Evolutionary conservation across 1,139 yeast species (phyloP).

Genomic region (Yamadazyma friedrichii): DNA sequence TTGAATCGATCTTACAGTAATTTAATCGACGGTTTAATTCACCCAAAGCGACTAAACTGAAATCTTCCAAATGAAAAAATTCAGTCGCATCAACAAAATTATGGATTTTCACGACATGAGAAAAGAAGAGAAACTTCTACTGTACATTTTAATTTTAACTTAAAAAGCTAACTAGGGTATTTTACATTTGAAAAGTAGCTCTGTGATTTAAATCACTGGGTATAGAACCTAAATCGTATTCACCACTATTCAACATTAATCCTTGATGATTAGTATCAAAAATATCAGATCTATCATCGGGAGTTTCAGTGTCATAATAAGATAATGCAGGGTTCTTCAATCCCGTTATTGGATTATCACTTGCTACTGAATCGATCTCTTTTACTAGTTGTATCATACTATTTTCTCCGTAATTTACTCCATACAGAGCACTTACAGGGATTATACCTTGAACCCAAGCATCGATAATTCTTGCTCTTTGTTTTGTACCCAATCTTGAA

Average conservation of each 20-base stretch:
- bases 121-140: background rate
- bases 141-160: background rate
- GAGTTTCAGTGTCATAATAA: conserved; percentile 34
- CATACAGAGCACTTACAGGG: conserved; percentile 43
- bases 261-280: conserved; percentile 32
- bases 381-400: conserved; percentile 55
- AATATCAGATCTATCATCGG: conserved; percentile 25
- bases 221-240: conserved; percentile 4
- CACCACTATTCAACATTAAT: conserved; percentile 26
- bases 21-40: too few relatives aligned
- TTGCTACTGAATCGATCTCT: conserved; percentile 45
- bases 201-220: conserved; percentile 3
- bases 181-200: conserved; percentile 14
- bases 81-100: background rate
- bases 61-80: background rate
- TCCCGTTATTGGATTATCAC: conserved; percentile 44
- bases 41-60: too few relatives aligned
- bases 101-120: background rate
- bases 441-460: conserved; percentile 52
- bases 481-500: conserved; percentile 72
- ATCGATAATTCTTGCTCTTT: conserved; percentile 67
- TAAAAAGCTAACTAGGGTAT: too few relatives aligned
- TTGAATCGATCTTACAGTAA: background rate
- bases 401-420: conserved; percentile 66
- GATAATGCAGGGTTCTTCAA: conserved; percentile 45